Evolutionary conservation across 805 yeast genomes (phyloP).

Genomic region (Candida golubevii): DNA sequence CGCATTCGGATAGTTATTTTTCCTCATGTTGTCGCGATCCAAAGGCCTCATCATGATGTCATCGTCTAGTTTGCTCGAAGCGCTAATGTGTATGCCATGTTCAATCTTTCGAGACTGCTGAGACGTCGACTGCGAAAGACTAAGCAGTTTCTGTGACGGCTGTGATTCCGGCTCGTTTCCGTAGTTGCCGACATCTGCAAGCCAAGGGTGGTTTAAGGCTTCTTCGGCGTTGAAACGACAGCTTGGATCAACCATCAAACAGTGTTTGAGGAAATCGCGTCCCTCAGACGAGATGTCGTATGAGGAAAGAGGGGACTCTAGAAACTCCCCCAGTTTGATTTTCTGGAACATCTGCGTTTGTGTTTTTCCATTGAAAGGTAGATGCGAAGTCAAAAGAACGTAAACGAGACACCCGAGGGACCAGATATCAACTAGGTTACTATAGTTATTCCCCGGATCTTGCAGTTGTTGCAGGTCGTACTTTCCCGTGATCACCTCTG

Average conservation of each 20-base stretch:
- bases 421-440: constrained; percentile 95
- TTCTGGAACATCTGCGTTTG: constrained; percentile 80
- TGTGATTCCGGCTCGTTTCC: constrained; percentile 12
- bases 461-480: constrained; percentile 34
- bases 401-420: constrained; percentile 91
- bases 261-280: constrained; percentile 60
- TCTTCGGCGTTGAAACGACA: constrained; percentile 67
- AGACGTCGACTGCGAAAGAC: constrained; percentile 67
- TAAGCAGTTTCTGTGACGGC: constrained; percentile 38
- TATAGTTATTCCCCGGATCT: constrained; percentile 47
- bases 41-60: constrained; percentile 43
- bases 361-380: constrained; percentile 91
- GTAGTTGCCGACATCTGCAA: constrained; percentile 34
- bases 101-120: constrained; percentile 51
- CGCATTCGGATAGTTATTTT: constrained; percentile 17
- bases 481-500: constrained; percentile 73
- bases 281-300: constrained; percentile 66
- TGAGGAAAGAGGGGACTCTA: constrained; percentile 67
- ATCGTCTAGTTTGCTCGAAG: constrained; percentile 37
- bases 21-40: constrained; percentile 24
- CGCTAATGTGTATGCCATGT: constrained; percentile 31
- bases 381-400: constrained; percentile 86
- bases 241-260: constrained; percentile 75
- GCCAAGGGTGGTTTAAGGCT: constrained; percentile 83
- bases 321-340: constrained; percentile 74